Conservation (phyloP, 2,329 filamentous ascomycete species). For the Alternaria ventricosa region DNA sequence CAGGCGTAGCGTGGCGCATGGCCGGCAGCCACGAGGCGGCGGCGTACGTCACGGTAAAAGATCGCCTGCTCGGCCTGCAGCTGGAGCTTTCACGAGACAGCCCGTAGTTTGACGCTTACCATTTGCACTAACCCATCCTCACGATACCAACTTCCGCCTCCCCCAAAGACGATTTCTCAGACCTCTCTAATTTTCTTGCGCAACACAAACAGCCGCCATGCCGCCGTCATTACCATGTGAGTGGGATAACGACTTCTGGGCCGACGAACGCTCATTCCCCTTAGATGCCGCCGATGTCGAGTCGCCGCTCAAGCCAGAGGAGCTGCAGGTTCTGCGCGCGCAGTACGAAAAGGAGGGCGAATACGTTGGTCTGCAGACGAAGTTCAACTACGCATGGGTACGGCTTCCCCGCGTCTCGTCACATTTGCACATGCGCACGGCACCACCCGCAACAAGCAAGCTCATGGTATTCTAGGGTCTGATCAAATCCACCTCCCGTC, state of each 20-base stretch:
- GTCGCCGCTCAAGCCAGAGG: conserved; percentile 88
- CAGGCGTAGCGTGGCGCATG: conserved; percentile 10
- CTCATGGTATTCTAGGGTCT: conserved; percentile 68
- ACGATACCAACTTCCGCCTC: not conserved
- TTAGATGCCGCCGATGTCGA: conserved; percentile 97
- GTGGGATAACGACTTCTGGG: conserved; percentile 19
- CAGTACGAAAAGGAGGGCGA: conserved; percentile 98
- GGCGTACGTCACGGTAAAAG: conserved; percentile 44
- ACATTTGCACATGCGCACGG: not conserved
- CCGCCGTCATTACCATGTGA: conserved; percentile 47
- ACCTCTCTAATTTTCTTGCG: not conserved
- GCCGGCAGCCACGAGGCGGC: conserved; percentile 32
- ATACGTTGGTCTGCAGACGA: conserved; percentile 95
- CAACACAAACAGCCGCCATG: conserved; percentile 27
- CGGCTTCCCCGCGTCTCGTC: conserved; percentile 26
- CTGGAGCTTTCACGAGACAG: conserved; percentile 30
- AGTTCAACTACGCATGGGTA: conserved; percentile 99
- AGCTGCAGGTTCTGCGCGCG: conserved; percentile 88
- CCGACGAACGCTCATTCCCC: conserved; percentile 30
- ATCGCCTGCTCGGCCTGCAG: conserved; percentile 13
- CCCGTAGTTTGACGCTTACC: conserved; percentile 1
- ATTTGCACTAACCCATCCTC: not conserved
- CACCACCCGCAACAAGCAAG: conserved; percentile 2
- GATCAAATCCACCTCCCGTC: conserved; percentile 85
- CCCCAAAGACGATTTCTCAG: not conserved